phyloP scores from a whole-genome alignment of 2,329 filamentous ascomycete species.

The Coniella vitis region DNA sequence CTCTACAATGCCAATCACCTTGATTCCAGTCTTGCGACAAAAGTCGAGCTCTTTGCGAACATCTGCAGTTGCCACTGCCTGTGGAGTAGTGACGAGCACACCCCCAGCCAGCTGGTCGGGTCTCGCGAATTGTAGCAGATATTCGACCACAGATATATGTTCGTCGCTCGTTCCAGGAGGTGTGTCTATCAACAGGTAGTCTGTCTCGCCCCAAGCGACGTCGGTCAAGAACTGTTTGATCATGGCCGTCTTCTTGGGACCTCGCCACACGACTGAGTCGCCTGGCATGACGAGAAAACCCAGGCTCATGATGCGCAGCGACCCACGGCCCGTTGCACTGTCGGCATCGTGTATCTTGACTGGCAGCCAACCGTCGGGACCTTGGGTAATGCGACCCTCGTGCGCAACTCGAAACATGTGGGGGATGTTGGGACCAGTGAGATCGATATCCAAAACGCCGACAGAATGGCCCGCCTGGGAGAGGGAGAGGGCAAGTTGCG shows the following conservation, averaged over 20 bases:
- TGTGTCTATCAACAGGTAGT: slow-evolving; percentile 91
- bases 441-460: slow-evolving; percentile 90
- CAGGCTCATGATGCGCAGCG: slow-evolving; percentile 80
- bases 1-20: slow-evolving; percentile 82
- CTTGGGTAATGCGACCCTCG: slow-evolving; percentile 76
- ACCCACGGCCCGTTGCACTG: slow-evolving; percentile 45
- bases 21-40: slow-evolving; percentile 74
- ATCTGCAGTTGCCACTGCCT: slow-evolving; percentile 87
- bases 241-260: slow-evolving; percentile 99
- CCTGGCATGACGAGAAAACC: slow-evolving; percentile 82
- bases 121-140: slow-evolving; percentile 57
- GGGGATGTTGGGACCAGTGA: slow-evolving; percentile 94
- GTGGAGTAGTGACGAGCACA: slow-evolving; percentile 91
- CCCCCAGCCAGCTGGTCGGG: slow-evolving; percentile 73
- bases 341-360: slow-evolving; percentile 70
- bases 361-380: slow-evolving; percentile 86
- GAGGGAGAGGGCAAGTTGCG: slow-evolving; percentile 86
- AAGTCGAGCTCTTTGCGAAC: slow-evolving; percentile 95
- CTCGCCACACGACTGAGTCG: slow-evolving; percentile 94
- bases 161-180: slow-evolving; percentile 95
- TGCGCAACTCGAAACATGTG: slow-evolving; percentile 87
- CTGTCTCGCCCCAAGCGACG: slow-evolving; percentile 80
- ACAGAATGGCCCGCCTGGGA: slow-evolving; percentile 81
- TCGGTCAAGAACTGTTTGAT: slow-evolving; percentile 92
- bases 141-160: slow-evolving; percentile 91